Conservation (phyloP, 2,329 filamentous ascomycete genomes). For the Colletotrichum melonis region DNA sequence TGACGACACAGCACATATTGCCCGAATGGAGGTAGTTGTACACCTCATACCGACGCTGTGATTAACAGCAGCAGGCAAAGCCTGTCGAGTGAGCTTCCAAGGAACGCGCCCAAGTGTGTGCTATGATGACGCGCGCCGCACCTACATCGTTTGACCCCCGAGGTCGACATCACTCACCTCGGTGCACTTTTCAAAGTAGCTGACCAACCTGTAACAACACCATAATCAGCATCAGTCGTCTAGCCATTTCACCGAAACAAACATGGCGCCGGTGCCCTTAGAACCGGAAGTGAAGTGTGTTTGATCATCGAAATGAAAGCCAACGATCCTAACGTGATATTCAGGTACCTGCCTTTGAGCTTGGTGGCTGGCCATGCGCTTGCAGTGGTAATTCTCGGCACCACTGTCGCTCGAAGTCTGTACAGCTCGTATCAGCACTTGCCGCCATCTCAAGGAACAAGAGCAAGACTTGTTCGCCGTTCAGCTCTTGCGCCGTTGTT, state of each 20-base stretch:
- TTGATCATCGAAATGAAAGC: neutral
- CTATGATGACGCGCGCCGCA: slow-evolving; percentile 28
- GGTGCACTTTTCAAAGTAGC: neutral
- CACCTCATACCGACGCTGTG: neutral
- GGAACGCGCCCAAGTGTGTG: slow-evolving; percentile 19
- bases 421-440: slow-evolving; percentile 41
- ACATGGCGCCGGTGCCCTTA: slow-evolving; percentile 42
- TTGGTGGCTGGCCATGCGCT: slow-evolving; percentile 38
- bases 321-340: slow-evolving; percentile 29
- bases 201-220: neutral
- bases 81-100: slow-evolving; percentile 26
- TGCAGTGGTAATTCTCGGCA: slow-evolving; percentile 35
- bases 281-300: slow-evolving; percentile 39
- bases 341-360: slow-evolving; percentile 34
- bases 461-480: slow-evolving; percentile 44
- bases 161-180: neutral
- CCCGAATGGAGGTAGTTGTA: slow-evolving; percentile 19
- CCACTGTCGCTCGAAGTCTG: slow-evolving; percentile 40
- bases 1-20: neutral
- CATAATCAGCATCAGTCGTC: neutral
- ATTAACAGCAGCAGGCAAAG: neutral
- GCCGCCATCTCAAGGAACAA: slow-evolving; percentile 49
- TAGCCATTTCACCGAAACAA: neutral
- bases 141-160: neutral
- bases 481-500: slow-evolving; percentile 50